A percentile compares a stretch with the other conserved stretches of the same genome.
Evolutionary conservation across 805 yeast species (phyloP).

Genomic region (Dipodascopsis uninucleata): DNA sequence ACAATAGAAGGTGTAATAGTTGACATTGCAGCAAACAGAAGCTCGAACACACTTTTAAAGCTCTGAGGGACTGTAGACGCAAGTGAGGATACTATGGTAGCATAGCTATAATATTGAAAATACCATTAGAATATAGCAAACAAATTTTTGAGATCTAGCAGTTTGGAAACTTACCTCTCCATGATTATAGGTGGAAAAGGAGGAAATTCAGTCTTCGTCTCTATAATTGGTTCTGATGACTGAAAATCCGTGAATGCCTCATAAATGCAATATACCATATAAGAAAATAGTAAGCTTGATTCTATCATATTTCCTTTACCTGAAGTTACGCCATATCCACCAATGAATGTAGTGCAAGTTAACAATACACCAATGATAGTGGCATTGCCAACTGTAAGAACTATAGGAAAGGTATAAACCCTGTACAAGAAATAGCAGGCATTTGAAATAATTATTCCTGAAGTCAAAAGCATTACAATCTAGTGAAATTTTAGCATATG

Average conservation of each 20-base stretch:
- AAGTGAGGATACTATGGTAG: conserved; percentile 36
- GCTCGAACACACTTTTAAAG: conserved; percentile 41
- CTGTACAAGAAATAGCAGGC: conserved; percentile 76
- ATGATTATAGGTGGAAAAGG: conserved; percentile 39
- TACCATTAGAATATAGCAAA: neutral
- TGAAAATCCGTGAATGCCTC: conserved; percentile 88
- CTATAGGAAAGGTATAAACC: conserved; percentile 68
- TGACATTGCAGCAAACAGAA: conserved; percentile 47
- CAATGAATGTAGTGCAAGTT: conserved; percentile 68
- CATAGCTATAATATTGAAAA: conserved; percentile 32
- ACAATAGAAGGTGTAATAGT: conserved; percentile 79
- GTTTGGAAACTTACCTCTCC: conserved; percentile 31
- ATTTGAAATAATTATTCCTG: conserved; percentile 72
- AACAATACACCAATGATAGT: conserved; percentile 82
- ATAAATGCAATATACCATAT: conserved; percentile 82
- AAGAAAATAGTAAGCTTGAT: conserved; percentile 78
- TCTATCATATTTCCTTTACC: conserved; percentile 89
- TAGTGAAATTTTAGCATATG: neutral
- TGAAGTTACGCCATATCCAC: conserved; percentile 78
- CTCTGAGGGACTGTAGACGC: conserved; percentile 42
- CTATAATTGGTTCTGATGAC: conserved; percentile 19
- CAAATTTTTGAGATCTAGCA: too few species aligned
- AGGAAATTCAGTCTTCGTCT: conserved; percentile 23
- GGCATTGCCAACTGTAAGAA: conserved; percentile 68
- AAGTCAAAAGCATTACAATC: conserved; percentile 62